Conservation (phyloP, 257 asterid species). For the Solanum clarkiae region DNA sequence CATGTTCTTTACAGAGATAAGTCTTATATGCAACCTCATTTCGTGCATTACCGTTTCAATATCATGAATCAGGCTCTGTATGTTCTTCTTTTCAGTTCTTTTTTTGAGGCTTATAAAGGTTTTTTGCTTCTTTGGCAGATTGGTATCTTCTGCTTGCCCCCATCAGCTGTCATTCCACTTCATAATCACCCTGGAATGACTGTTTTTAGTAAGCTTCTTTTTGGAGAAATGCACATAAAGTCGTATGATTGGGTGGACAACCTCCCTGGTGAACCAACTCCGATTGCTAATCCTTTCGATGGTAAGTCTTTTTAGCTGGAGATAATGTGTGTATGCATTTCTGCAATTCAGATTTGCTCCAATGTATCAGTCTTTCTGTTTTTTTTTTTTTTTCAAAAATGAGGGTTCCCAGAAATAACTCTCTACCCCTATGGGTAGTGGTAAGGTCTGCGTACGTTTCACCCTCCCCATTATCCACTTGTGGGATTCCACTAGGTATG, state of each 20-base stretch:
- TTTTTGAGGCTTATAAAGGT: background rate
- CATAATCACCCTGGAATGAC: conserved; percentile 98
- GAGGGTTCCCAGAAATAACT: too few relatives aligned
- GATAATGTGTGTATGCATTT: background rate
- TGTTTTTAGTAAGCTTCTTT: conserved; percentile 82
- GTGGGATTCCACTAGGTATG: too few relatives aligned
- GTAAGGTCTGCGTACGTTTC: too few relatives aligned
- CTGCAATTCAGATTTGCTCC: background rate
- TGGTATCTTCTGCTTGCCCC: conserved; percentile 91
- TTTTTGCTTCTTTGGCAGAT: conserved; percentile 28
- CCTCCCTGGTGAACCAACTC: background rate
- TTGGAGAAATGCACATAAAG: conserved; percentile 78
- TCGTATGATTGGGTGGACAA: conserved; percentile 60
- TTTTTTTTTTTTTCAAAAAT: too few relatives aligned
- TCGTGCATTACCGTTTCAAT: background rate
- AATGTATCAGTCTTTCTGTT: background rate
- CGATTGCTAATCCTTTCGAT: conserved; percentile 6
- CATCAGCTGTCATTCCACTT: conserved; percentile 72
- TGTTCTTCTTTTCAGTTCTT: background rate
- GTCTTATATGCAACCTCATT: background rate
- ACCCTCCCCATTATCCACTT: too few relatives aligned
- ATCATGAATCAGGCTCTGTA: background rate
- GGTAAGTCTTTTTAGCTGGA: conserved; percentile 18
- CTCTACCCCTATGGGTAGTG: too few relatives aligned
- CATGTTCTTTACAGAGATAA: background rate